Evolutionary conservation across 179 eudicot genomes (phyloP), one percentile per base, ranked within the genome.

Genomic region (Silene coronaria): DNA sequence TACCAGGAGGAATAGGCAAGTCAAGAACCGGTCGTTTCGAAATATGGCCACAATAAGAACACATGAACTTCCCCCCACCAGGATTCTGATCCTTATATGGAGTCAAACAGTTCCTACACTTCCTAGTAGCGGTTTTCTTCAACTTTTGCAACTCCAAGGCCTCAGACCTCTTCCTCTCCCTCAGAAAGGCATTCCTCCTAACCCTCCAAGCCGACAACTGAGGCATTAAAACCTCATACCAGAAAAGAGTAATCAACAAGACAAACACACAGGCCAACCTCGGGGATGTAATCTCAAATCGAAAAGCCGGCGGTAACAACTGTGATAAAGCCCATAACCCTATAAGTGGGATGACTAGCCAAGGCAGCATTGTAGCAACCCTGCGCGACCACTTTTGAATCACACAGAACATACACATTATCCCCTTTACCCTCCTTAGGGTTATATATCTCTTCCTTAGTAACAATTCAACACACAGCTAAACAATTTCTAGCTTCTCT

Each of bases 331-430:
- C 96, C 98, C 98, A 94, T 27, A 94, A 83, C 75, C 90, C 96
- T 77, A 94, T 94, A 78, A 94, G 90, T 70, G 98, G 98, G 65
- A 94, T 87, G 32, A 94, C 98, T 81, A 94, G 81, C 98, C 98
- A 94, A 75, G 98, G 98, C 83, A 94, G 88, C 97, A 94, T 92
- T 80, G 98, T 94, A 80, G 98, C 98, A 84, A 92, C 88, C 84
- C 90, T 86, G 76, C 98, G 91, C 78, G 98, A 92, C 97, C 97
- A 94, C 91, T 89, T 92, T 87, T 92, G 97, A 85, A 94, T 90
- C 84, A 88, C 96, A 71, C 98, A 94, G 81, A 94, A 91, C 90
- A 92, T 89, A 88, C 98, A 94, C 98, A 94, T 94, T 94, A 90
- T 92, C 93, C 93, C 48, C 78, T 71, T 45, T 62, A 61, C 74